These are phyloP conservation scores for Detonula confervacea DNA, from an alignment of 352 stramenopile genomes.

Conservation along the genomic window DNA sequence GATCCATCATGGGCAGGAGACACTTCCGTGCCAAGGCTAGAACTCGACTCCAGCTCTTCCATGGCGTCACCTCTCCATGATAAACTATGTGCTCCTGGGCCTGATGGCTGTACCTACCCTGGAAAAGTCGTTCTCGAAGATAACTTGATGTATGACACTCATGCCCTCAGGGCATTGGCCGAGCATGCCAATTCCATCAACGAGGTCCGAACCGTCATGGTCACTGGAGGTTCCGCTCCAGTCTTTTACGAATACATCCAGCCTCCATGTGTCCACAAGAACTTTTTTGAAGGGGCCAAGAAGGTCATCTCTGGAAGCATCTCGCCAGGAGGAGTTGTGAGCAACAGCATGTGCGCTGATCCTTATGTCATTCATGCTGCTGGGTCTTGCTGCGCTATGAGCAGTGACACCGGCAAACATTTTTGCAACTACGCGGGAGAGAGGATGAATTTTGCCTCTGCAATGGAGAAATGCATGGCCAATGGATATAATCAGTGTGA, in stretches of 20 bases:
- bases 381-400: constrained; percentile 31
- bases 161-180: not conserved
- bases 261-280: constrained; percentile 51
- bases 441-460: constrained; percentile 35
- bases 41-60: constrained; percentile 15
- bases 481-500: constrained; percentile 5
- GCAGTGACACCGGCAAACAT: not conserved
- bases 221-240: constrained; percentile 32
- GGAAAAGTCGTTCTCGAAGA: constrained; percentile 56
- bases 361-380: constrained; percentile 33
- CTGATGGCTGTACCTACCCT: constrained; percentile 50
- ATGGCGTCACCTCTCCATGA: constrained; percentile 28
- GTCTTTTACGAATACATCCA: constrained; percentile 66
- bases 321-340: not conserved
- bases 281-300: constrained; percentile 18
- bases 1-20: constrained; percentile 4
- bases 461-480: constrained; percentile 20
- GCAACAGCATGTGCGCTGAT: constrained; percentile 55
- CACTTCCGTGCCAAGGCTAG: constrained; percentile 2
- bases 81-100: constrained; percentile 51
- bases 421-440: constrained; percentile 39
- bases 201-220: constrained; percentile 56
- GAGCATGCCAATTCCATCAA: constrained; percentile 63
- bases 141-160: constrained; percentile 52
- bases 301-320: constrained; percentile 27